phyloP scores from a whole-genome alignment of 1,139 yeast genomes.

The Pichia sp. region DNA sequence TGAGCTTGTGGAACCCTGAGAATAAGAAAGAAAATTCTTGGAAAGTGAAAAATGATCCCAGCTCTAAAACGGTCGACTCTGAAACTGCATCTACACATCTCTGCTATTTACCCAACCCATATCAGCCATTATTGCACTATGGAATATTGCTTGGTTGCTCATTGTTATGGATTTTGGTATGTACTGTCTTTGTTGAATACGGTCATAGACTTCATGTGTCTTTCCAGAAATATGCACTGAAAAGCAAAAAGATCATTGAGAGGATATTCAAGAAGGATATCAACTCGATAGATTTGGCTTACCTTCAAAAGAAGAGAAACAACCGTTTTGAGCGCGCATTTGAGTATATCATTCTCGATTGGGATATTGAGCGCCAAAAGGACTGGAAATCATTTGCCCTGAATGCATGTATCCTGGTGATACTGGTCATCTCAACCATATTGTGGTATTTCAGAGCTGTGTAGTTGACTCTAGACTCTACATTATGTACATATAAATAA shows the following conservation, averaged over 20 bases:
- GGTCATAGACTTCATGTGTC: slow-evolving; percentile 6
- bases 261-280: slow-evolving; percentile 1
- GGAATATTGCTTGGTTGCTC: slow-evolving; percentile 17
- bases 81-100: slow-evolving; percentile 42
- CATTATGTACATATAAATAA: too few species aligned
- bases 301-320: slow-evolving; percentile 7
- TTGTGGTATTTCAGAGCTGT: slow-evolving; percentile 10
- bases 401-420: slow-evolving; percentile 1
- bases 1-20: slow-evolving; percentile 56
- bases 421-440: slow-evolving; percentile 2
- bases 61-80: slow-evolving; percentile 17
- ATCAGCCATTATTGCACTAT: slow-evolving; percentile 41
- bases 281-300: slow-evolving; percentile 4
- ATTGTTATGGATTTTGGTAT: slow-evolving; percentile 15
- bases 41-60: slow-evolving; percentile 11
- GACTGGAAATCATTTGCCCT: slow-evolving; percentile 6
- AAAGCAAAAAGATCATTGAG: not conserved
- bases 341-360: slow-evolving; percentile 7
- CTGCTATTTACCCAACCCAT: slow-evolving; percentile 73
- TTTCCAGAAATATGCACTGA: not conserved
- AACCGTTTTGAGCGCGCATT: not conserved
- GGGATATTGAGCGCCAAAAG: slow-evolving; percentile 10
- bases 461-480: not conserved
- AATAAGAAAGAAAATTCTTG: slow-evolving; percentile 17
- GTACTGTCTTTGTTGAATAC: slow-evolving; percentile 8